These are phyloP conservation scores for Penicillium aurantiogriseum DNA, from an alignment of 2,329 filamentous ascomycete genomes.

Conservation along the genomic window DNA sequence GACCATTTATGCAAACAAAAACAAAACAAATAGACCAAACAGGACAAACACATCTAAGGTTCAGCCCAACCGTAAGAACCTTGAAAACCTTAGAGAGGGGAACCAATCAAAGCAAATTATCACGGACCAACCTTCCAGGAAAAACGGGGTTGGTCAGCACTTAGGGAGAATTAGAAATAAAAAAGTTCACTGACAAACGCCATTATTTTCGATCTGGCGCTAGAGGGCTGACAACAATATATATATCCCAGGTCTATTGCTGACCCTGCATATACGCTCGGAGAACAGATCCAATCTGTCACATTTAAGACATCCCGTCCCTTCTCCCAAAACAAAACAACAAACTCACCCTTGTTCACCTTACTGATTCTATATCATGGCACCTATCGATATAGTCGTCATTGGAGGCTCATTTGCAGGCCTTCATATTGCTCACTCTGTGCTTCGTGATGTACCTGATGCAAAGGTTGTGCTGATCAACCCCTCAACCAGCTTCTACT, in stretches of 20 bases:
- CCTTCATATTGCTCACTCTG: slow-evolving; percentile 35
- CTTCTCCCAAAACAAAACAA: slow-evolving; percentile 1
- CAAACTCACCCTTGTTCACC: not conserved
- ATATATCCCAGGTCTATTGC: not conserved
- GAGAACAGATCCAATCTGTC: not conserved
- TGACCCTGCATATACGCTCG: not conserved
- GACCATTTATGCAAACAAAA: not conserved
- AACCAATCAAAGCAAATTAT: not conserved
- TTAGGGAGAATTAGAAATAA: not conserved
- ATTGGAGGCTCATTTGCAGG: slow-evolving; percentile 42
- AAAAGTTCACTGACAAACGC: not conserved
- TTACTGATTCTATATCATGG: slow-evolving; percentile 13
- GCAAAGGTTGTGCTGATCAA: slow-evolving; percentile 55
- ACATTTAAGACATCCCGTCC: slow-evolving; percentile 11
- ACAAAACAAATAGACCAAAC: not conserved
- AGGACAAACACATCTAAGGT: not conserved
- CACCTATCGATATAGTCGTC: slow-evolving; percentile 31
- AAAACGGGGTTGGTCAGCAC: not conserved
- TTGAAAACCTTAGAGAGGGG: not conserved
- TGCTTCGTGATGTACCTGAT: slow-evolving; percentile 35
- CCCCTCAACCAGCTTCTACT: slow-evolving; percentile 55
- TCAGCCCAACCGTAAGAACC: not conserved
- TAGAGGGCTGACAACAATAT: not conserved
- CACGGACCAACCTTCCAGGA: no score
- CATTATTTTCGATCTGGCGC: not conserved